Percentiles rank a stretch among this genome's conserved stretches.
phyloP scores from a whole-genome alignment of 805 yeast genomes.

The Zygosaccharomyces bisporus region DNA sequence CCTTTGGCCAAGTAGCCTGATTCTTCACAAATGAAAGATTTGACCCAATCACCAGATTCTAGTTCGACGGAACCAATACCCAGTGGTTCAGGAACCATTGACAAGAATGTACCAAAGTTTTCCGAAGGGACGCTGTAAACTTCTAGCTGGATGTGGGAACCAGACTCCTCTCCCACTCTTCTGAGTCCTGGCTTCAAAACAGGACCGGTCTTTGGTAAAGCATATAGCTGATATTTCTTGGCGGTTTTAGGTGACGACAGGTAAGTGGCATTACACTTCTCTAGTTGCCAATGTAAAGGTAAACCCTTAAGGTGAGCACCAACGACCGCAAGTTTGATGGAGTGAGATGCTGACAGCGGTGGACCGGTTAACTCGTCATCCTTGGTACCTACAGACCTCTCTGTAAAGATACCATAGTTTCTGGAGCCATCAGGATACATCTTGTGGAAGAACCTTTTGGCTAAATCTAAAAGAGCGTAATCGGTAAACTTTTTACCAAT shows the following conservation, averaged over 20 bases:
- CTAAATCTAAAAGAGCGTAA: slow-evolving; percentile 81
- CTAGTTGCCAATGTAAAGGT: slow-evolving; percentile 91
- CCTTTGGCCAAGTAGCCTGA: slow-evolving; percentile 70
- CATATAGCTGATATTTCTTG: slow-evolving; percentile 67
- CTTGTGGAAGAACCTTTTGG: slow-evolving; percentile 59
- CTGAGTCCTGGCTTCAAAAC: slow-evolving; percentile 86
- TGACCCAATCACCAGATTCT: slow-evolving; percentile 75
- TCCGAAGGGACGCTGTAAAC: slow-evolving; percentile 78
- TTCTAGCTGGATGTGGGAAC: slow-evolving; percentile 68
- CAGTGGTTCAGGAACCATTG: slow-evolving; percentile 89
- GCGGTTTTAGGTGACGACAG: slow-evolving; percentile 66
- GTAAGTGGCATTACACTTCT: slow-evolving; percentile 73
- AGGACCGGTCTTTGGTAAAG: slow-evolving; percentile 78
- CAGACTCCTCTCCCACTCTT: slow-evolving; percentile 50
- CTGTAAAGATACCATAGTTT: slow-evolving; percentile 46
- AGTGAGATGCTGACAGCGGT: slow-evolving; percentile 33
- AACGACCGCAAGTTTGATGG: slow-evolving; percentile 81
- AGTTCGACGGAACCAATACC: slow-evolving; percentile 94
- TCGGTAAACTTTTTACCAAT: slow-evolving; percentile 81
- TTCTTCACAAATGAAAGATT: slow-evolving; percentile 94
- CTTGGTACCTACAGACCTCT: slow-evolving; percentile 9
- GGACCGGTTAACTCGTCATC: slow-evolving; percentile 25
- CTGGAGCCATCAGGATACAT: slow-evolving; percentile 47
- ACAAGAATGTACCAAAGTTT: slow-evolving; percentile 74
- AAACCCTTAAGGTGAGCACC: slow-evolving; percentile 92